Evolutionary conservation across 192 early-diverging fungal species (phyloP).

Genomic region (Pilobolus umbonatus): DNA sequence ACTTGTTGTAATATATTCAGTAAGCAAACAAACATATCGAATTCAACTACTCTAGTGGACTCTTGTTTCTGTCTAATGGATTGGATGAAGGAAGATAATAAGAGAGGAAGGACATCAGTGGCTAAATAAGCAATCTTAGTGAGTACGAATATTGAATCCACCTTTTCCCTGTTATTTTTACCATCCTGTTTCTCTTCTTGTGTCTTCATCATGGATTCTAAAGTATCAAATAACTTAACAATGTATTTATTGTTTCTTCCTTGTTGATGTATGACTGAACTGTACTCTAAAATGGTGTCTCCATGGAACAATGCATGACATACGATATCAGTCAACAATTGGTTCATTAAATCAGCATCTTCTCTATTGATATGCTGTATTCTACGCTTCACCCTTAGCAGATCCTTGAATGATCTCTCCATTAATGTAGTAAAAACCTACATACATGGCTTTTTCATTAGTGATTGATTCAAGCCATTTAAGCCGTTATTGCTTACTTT

Average conservation of each 20-base stretch:
- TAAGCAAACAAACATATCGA: constrained; percentile 23
- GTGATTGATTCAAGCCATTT: background rate
- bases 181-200: constrained; percentile 2
- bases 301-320: constrained; percentile 21
- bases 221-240: constrained; percentile 25
- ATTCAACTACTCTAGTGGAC: constrained; percentile 18
- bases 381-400: constrained; percentile 8
- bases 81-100: constrained; percentile 19
- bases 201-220: constrained; percentile 6
- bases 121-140: background rate
- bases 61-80: constrained; percentile 21
- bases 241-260: constrained; percentile 8
- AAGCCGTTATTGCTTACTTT: constrained; percentile 3
- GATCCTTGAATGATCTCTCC: background rate
- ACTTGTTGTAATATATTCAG: constrained; percentile 8
- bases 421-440: constrained; percentile 18
- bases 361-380: background rate
- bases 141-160: background rate
- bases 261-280: constrained; percentile 16
- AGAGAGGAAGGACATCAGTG: constrained; percentile 10
- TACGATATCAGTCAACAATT: background rate
- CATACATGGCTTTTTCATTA: background rate
- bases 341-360: background rate
- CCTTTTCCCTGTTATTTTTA: background rate
- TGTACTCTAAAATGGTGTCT: constrained; percentile 29